Conservation (phyloP, 139 green algal genomes). For the Volvox reticuliferus region DNA sequence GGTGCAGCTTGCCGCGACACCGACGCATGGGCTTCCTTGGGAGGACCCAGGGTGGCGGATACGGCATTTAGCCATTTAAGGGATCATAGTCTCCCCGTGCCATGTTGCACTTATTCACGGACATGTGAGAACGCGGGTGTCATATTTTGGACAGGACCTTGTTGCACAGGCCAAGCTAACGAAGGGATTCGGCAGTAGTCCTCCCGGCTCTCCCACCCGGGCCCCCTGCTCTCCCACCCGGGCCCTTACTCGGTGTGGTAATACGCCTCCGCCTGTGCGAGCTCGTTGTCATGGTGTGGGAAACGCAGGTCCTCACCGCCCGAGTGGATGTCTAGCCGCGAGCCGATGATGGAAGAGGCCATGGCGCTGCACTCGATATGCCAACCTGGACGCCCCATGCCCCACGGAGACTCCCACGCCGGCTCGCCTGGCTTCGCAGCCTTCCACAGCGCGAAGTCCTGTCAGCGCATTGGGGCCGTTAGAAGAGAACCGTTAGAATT, state of each 20-base stretch:
- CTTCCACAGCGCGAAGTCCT: conserved; percentile 99
- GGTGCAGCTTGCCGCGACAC: no score
- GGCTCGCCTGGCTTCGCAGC: conserved; percentile 94
- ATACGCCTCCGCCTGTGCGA: conserved; percentile 93
- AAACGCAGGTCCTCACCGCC: conserved; percentile 95
- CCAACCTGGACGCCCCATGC: conserved; percentile 91
- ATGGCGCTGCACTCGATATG: conserved; percentile 99
- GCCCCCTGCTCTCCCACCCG: not conserved
- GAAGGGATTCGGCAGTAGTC: not conserved
- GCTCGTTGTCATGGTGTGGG: conserved; percentile 99
- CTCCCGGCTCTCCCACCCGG: no score
- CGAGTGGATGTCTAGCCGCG: conserved; percentile 95
- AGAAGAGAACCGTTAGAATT: not conserved
- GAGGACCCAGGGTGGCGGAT: no score
- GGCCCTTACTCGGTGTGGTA: conserved; percentile 74
- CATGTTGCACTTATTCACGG: no score
- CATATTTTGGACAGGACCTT: no score
- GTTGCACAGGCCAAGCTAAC: not conserved
- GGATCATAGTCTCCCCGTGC: no score
- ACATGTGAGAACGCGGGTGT: no score
- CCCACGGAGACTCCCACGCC: conserved; percentile 94
- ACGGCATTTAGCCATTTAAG: no score
- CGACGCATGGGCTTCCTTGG: no score
- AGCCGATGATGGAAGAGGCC: conserved; percentile 89
- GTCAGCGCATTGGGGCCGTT: not conserved